These are phyloP conservation scores for Mrakia frigida DNA, from an alignment of 768 basidiomycete species.

Conservation along the genomic window DNA sequence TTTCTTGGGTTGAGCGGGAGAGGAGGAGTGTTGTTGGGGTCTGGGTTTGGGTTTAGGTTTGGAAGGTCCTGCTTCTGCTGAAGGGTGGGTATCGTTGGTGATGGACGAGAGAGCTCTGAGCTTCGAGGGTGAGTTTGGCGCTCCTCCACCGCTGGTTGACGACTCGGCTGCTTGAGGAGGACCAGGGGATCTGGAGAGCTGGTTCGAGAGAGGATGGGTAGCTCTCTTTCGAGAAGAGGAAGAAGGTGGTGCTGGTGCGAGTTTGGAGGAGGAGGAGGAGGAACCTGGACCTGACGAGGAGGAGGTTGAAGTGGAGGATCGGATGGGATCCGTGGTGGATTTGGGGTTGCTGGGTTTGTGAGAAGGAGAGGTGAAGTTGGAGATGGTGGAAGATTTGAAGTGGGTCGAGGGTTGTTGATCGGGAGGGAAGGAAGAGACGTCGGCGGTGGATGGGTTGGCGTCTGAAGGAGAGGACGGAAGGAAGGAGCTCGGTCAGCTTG, in stretches of 20 bases:
- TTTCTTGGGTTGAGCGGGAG: not conserved
- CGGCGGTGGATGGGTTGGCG: not conserved
- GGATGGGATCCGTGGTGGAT: not conserved
- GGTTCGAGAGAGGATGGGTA: constrained; percentile 13
- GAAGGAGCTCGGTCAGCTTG: not conserved
- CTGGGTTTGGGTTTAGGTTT: not conserved
- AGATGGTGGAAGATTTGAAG: not conserved
- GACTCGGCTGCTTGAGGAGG: not conserved
- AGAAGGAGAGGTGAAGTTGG: constrained; percentile 7
- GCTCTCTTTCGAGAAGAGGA: not conserved
- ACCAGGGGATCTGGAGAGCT: not conserved
- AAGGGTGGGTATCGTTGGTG: not conserved
- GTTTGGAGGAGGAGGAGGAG: not conserved
- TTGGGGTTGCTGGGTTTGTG: not conserved
- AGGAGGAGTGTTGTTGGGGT: not conserved
- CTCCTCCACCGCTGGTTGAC: not conserved
- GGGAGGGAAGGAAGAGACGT: not conserved
- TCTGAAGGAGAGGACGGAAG: not conserved
- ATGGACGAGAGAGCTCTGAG: constrained; percentile 7
- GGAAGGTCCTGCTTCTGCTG: not conserved
- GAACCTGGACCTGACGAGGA: not conserved
- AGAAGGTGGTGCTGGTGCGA: not conserved
- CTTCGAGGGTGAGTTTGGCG: not conserved
- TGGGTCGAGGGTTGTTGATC: not conserved
- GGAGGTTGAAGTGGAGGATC: not conserved